These are phyloP conservation scores for Ceratocystis colombiana DNA, from an alignment of 2,329 filamentous ascomycete genomes.

Conservation along the genomic window DNA sequence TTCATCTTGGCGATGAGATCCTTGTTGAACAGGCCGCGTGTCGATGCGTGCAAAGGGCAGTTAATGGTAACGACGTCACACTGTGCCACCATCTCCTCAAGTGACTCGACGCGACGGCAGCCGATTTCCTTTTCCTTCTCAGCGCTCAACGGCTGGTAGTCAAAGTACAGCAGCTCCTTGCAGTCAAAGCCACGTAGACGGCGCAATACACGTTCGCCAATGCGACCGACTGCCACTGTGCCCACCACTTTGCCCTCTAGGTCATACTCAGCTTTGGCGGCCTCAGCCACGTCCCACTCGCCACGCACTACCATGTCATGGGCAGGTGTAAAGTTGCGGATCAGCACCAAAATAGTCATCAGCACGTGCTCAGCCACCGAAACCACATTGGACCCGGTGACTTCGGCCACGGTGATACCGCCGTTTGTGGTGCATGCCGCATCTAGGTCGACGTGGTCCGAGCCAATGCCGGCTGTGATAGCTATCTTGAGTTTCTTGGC, in stretches of 20 bases:
- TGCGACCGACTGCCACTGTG: constrained; percentile 93
- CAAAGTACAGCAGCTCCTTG: constrained; percentile 98
- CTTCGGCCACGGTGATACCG: constrained; percentile 92
- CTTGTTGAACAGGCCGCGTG: constrained; percentile 94
- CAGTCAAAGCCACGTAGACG: constrained; percentile 96
- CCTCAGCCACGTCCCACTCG: constrained; percentile 90
- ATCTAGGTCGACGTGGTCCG: constrained; percentile 94
- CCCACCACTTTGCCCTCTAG: constrained; percentile 96
- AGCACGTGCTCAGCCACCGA: constrained; percentile 98
- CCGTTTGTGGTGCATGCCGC: constrained; percentile 98
- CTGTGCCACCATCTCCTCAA: constrained; percentile 89
- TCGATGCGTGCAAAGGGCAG: constrained; percentile 98
- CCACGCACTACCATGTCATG: constrained; percentile 85
- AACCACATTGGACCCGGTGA: constrained; percentile 96
- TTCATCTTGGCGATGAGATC: constrained; percentile 98
- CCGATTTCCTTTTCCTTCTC: constrained; percentile 94
- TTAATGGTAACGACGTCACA: constrained; percentile 99
- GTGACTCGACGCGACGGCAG: constrained; percentile 72
- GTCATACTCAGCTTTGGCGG: constrained; percentile 97
- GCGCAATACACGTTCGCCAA: constrained; percentile 93
- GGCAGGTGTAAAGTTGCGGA: constrained; percentile 97
- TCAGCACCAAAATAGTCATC: constrained; percentile 93
- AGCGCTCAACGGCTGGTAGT: constrained; percentile 86
- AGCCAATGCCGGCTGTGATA: constrained; percentile 93
- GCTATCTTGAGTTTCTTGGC: constrained; percentile 99